phyloP scores from a whole-genome alignment of 345 rosid species.

The Gossypium bickii region DNA sequence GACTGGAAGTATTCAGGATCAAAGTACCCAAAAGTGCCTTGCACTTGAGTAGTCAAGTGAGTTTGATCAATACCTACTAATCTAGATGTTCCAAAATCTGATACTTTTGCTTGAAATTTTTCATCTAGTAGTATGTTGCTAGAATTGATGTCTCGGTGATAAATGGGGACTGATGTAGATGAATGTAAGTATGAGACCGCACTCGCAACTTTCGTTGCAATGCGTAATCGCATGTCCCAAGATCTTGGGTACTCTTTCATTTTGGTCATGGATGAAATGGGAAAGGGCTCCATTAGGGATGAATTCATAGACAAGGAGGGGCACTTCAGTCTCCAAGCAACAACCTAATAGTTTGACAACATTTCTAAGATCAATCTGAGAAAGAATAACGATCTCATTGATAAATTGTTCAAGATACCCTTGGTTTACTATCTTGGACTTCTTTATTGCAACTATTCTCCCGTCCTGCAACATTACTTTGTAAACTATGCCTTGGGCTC shows the following conservation, averaged over 20 bases:
- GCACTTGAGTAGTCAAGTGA: conserved; percentile 19
- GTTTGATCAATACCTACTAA: conserved; percentile 20
- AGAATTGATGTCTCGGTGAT: conserved; percentile 24
- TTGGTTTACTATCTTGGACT: conserved; percentile 13
- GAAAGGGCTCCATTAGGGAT: conserved; percentile 30
- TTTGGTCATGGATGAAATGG: conserved; percentile 22
- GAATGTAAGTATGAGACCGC: not conserved
- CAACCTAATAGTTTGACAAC: conserved; percentile 25
- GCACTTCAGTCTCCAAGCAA: conserved; percentile 18
- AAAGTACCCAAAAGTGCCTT: conserved; percentile 18
- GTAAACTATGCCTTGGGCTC: conserved; percentile 10
- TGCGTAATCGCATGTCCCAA: not conserved
- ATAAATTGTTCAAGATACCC: conserved; percentile 19
- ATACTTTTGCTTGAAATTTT: conserved; percentile 9
- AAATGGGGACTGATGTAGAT: not conserved
- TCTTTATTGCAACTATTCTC: conserved; percentile 17
- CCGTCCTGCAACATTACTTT: conserved; percentile 15
- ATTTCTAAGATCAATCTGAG: conserved; percentile 24
- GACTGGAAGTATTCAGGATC: conserved; percentile 25
- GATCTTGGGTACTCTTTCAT: not conserved
- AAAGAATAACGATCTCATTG: conserved; percentile 19
- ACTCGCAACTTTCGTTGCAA: not conserved
- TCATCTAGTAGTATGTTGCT: not conserved
- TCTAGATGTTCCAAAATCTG: conserved; percentile 24
- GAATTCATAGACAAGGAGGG: conserved; percentile 29